phyloP scores from a whole-genome alignment of 805 yeast species.

The Danielia oregonensis region DNA sequence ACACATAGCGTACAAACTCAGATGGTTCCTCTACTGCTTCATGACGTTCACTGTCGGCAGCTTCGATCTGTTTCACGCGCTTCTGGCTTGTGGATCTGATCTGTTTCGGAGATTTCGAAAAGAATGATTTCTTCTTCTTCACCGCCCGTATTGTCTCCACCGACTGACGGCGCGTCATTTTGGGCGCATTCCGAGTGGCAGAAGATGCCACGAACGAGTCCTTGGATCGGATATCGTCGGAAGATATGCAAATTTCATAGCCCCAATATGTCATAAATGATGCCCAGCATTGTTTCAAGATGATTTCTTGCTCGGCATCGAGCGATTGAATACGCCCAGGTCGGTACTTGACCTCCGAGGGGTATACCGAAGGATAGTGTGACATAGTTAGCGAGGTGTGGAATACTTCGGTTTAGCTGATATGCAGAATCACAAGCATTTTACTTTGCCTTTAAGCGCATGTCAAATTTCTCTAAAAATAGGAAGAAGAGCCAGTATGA shows the following conservation, averaged over 20 bases:
- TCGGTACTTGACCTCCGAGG: conserved; percentile 22
- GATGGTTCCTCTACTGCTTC: conserved; percentile 19
- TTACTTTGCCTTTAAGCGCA: no score
- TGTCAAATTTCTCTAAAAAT: neutral
- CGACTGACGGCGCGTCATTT: conserved; percentile 2
- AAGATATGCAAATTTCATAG: conserved; percentile 29
- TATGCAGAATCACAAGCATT: no score
- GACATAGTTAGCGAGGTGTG: conserved; percentile 1
- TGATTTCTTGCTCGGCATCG: conserved; percentile 17
- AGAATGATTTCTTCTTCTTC: conserved; percentile 31
- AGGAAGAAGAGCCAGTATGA: neutral
- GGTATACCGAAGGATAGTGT: conserved; percentile 13
- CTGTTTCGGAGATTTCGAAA: conserved; percentile 15
- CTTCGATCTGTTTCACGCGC: conserved; percentile 26
- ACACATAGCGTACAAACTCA: conserved; percentile 18
- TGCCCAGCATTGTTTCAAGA: conserved; percentile 18
- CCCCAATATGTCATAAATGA: conserved; percentile 39
- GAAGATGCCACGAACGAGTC: conserved; percentile 33
- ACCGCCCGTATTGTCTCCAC: conserved; percentile 14
- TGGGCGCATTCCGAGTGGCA: conserved; percentile 7
- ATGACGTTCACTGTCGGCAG: conserved; percentile 25
- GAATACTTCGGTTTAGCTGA: no score
- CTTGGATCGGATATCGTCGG: conserved; percentile 25
- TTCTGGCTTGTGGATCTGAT: conserved; percentile 18
- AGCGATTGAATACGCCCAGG: conserved; percentile 38